Conservation (phyloP, 2,329 filamentous ascomycete species). For the Penicillium glabrum region DNA sequence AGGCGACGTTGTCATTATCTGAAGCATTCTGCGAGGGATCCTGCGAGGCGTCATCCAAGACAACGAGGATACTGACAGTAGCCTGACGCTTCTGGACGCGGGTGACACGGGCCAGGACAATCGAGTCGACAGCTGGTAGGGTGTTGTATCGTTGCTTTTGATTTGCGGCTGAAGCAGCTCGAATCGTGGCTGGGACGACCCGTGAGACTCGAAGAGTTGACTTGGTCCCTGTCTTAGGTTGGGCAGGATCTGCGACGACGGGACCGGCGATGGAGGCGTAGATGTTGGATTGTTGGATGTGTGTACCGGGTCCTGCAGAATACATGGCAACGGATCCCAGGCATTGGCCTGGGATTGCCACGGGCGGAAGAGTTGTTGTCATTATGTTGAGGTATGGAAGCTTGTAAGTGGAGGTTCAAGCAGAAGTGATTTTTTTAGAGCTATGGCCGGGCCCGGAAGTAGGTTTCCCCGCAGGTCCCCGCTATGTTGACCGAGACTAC, state of each 20-base stretch:
- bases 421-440: conserved; percentile 1
- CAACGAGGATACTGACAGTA: conserved; percentile 79
- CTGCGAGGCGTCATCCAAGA: conserved; percentile 55
- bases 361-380: conserved; percentile 34
- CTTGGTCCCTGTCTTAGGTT: conserved; percentile 29
- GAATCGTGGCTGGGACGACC: conserved; percentile 7
- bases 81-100: conserved; percentile 84
- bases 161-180: conserved; percentile 7
- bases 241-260: conserved; percentile 56
- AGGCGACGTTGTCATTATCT: conserved; percentile 39
- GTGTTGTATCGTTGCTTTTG: conserved; percentile 62
- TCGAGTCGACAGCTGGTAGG: conserved; percentile 76
- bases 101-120: conserved; percentile 81
- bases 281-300: conserved; percentile 72
- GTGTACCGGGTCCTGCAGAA: conserved; percentile 76
- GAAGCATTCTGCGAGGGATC: conserved; percentile 26
- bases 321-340: conserved; percentile 69
- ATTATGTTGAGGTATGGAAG: conserved; percentile 18
- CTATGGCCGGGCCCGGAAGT: conserved; percentile 7
- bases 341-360: conserved; percentile 79
- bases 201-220: conserved; percentile 43
- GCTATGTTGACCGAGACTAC: not conserved
- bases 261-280: conserved; percentile 80
- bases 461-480: conserved; percentile 11
- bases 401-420: not conserved